A percentile compares a stretch with the other conserved stretches of the same genome.
phyloP scores from a whole-genome alignment of 768 basidiomycete genomes.

The Lyophyllum shimeji region DNA sequence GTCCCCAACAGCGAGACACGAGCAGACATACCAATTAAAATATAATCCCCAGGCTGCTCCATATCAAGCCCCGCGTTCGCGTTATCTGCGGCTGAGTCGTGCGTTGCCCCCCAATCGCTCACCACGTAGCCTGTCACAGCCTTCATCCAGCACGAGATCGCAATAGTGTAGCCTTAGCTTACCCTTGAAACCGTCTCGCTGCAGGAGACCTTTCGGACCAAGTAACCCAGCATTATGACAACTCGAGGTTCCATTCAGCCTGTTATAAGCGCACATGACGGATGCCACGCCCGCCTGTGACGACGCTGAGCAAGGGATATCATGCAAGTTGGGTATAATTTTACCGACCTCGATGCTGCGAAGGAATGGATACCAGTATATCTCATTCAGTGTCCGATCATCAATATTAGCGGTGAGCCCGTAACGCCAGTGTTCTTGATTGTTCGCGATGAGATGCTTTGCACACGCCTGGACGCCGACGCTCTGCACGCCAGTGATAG shows the following conservation, averaged over 20 bases:
- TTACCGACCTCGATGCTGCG: slow-evolving; percentile 44
- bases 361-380: slow-evolving; percentile 52
- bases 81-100: slow-evolving; percentile 44
- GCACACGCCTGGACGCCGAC: slow-evolving; percentile 60
- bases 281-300: slow-evolving; percentile 46
- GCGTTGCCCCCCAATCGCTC: slow-evolving; percentile 55
- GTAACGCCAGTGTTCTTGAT: slow-evolving; percentile 54
- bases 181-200: slow-evolving; percentile 44
- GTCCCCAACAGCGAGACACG: background rate
- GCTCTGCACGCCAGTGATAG: slow-evolving; percentile 58
- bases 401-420: slow-evolving; percentile 46
- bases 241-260: slow-evolving; percentile 59
- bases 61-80: slow-evolving; percentile 50
- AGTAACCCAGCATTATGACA: slow-evolving; percentile 59
- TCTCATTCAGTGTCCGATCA: slow-evolving; percentile 56
- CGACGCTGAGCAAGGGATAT: background rate
- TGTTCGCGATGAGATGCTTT: slow-evolving; percentile 52
- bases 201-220: slow-evolving; percentile 38
- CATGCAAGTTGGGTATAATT: background rate
- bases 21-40: slow-evolving; percentile 36
- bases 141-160: background rate
- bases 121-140: slow-evolving; percentile 39
- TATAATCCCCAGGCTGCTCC: slow-evolving; percentile 52
- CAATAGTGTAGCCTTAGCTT: background rate
- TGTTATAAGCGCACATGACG: slow-evolving; percentile 56